phyloP scores from a whole-genome alignment of 805 yeast species.

The Saccharomyces jurei region DNA sequence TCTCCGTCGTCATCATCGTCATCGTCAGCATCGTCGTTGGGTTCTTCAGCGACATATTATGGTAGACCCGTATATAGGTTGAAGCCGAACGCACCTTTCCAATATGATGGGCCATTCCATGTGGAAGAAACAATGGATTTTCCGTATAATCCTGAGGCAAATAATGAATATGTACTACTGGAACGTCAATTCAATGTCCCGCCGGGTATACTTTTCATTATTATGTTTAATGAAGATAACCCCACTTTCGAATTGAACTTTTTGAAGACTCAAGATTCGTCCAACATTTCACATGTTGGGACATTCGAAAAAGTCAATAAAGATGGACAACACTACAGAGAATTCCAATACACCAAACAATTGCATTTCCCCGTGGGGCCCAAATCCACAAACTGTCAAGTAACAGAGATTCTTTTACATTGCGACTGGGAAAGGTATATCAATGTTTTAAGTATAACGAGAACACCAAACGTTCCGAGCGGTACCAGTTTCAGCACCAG shows the following conservation, averaged over 20 bases:
- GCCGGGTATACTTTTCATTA: constrained; percentile 61
- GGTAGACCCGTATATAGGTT: constrained; percentile 5
- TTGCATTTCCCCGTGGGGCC: constrained; percentile 85
- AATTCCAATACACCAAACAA: constrained; percentile 63
- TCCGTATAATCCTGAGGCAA: constrained; percentile 35
- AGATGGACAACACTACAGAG: constrained; percentile 39
- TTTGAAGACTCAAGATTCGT: constrained; percentile 32
- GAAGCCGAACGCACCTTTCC: constrained; percentile 34
- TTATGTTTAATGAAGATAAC: constrained; percentile 61
- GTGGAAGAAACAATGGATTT: constrained; percentile 50
- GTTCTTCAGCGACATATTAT: not conserved
- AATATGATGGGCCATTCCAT: constrained; percentile 54
- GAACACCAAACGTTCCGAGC: constrained; percentile 90
- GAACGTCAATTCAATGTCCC: constrained; percentile 57
- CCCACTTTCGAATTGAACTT: constrained; percentile 36
- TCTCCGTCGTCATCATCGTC: not conserved
- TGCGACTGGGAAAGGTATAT: constrained; percentile 44
- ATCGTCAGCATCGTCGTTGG: not conserved
- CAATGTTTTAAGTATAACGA: constrained; percentile 51
- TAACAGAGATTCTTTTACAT: constrained; percentile 49
- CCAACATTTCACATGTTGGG: constrained; percentile 31
- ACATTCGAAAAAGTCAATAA: constrained; percentile 29
- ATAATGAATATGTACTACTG: constrained; percentile 46
- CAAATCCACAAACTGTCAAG: constrained; percentile 73
- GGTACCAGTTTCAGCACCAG: constrained; percentile 70